These are phyloP conservation scores for Geotrichum candidum DNA, from an alignment of 1,139 yeast genomes.

Conservation along the genomic window DNA sequence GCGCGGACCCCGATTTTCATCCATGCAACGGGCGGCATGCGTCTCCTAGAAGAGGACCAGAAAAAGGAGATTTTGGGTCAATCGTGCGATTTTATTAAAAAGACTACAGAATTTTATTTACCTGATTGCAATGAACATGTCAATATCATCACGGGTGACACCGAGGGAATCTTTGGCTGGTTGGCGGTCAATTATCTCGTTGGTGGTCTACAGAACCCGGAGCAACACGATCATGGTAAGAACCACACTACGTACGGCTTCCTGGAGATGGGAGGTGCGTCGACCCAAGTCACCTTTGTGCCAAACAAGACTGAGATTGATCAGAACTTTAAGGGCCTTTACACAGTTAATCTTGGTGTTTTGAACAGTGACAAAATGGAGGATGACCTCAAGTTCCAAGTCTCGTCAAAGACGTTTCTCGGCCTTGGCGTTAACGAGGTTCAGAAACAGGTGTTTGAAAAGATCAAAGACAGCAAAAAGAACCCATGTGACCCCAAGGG, in stretches of 20 bases:
- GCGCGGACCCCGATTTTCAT: conserved; percentile 68
- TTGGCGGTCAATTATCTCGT: conserved; percentile 64
- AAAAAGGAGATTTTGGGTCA: conserved; percentile 39
- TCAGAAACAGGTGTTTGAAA: conserved; percentile 44
- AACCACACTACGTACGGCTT: conserved; percentile 63
- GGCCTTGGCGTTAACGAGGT: conserved; percentile 78
- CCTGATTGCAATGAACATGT: conserved; percentile 50
- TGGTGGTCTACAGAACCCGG: conserved; percentile 50
- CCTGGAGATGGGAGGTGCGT: conserved; percentile 85
- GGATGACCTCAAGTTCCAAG: conserved; percentile 34
- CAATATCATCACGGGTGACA: conserved; percentile 66
- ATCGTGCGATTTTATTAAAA: conserved; percentile 51
- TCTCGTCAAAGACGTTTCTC: conserved; percentile 61
- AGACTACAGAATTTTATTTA: conserved; percentile 52
- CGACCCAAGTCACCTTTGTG: conserved; percentile 75
- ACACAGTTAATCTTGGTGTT: conserved; percentile 44
- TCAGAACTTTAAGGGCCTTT: conserved; percentile 52
- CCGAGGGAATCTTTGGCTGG: conserved; percentile 83
- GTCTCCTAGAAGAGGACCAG: conserved; percentile 52
- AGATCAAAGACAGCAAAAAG: conserved; percentile 19
- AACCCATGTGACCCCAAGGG: conserved; percentile 48
- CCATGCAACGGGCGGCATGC: conserved; percentile 79
- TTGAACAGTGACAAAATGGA: conserved; percentile 31
- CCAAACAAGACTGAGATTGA: conserved; percentile 54
- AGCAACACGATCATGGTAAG: conserved; percentile 46